These are phyloP conservation scores for Tuber brumale DNA, from an alignment of 495 filamentous ascomycete genomes.

Conservation along the genomic window DNA sequence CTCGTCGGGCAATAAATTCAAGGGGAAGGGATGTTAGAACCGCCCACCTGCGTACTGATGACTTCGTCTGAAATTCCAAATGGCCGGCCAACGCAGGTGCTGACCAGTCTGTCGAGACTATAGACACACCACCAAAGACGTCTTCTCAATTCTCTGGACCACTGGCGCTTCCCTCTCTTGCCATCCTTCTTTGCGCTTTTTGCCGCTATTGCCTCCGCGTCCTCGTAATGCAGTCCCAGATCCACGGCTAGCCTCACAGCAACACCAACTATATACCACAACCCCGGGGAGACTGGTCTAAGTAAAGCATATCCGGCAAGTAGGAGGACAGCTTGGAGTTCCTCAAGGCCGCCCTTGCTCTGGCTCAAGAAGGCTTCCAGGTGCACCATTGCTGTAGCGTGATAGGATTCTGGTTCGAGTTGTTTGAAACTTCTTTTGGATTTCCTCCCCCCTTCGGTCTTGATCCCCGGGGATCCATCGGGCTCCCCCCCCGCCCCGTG, in stretches of 20 bases:
- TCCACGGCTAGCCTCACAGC: slow-evolving; percentile 86
- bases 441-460: slow-evolving; percentile 31
- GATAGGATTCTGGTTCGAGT: slow-evolving; percentile 88
- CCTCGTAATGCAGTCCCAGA: slow-evolving; percentile 87
- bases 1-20: slow-evolving; percentile 4
- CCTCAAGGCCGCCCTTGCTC: slow-evolving; percentile 74
- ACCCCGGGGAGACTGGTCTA: slow-evolving; percentile 80
- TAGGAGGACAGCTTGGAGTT: slow-evolving; percentile 83
- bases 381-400: slow-evolving; percentile 86
- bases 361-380: slow-evolving; percentile 78
- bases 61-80: slow-evolving; percentile 92
- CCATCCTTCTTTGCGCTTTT: slow-evolving; percentile 43
- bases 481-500: slow-evolving; percentile 8
- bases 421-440: slow-evolving; percentile 49
- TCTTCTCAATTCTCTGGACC: slow-evolving; percentile 76
- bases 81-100: slow-evolving; percentile 83
- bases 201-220: slow-evolving; percentile 63
- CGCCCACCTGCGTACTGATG: slow-evolving; percentile 58
- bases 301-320: slow-evolving; percentile 86
- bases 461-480: slow-evolving; percentile 43
- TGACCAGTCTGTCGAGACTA: slow-evolving; percentile 84
- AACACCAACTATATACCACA: slow-evolving; percentile 97
- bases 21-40: slow-evolving; percentile 8
- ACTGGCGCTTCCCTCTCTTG: slow-evolving; percentile 72
- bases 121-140: slow-evolving; percentile 97